Evolutionary conservation across 805 yeast species (phyloP).

Genomic region (Isabelozyma gotoi): DNA sequence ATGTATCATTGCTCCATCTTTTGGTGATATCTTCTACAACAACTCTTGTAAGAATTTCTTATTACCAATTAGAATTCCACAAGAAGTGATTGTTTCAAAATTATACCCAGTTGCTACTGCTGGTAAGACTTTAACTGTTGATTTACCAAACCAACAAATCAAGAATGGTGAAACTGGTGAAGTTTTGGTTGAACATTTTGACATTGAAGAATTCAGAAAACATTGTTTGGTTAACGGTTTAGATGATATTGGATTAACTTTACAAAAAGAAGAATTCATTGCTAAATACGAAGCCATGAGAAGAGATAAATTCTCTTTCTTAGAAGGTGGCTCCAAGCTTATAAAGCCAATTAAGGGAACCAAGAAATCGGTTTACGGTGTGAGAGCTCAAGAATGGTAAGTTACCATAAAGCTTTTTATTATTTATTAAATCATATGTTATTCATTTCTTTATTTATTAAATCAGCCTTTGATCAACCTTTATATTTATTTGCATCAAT

Average conservation of each 20-base stretch:
- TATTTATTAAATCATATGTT: neutral
- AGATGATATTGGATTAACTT: slow-evolving; percentile 94
- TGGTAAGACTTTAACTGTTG: slow-evolving; percentile 73
- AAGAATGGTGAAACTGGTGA: slow-evolving; percentile 57
- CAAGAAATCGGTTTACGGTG: slow-evolving; percentile 66
- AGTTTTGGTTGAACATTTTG: slow-evolving; percentile 78
- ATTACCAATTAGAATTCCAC: slow-evolving; percentile 88
- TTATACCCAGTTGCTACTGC: slow-evolving; percentile 77
- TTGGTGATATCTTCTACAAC: slow-evolving; percentile 97
- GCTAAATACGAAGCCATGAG: slow-evolving; percentile 72
- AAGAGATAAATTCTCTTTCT: slow-evolving; percentile 80
- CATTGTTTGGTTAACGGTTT: slow-evolving; percentile 93
- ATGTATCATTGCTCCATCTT: slow-evolving; percentile 95
- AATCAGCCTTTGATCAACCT: too few relatives aligned
- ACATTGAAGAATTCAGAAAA: slow-evolving; percentile 87
- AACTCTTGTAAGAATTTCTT: slow-evolving; percentile 96
- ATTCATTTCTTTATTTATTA: neutral
- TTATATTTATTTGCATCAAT: neutral
- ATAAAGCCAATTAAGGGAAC: slow-evolving; percentile 66
- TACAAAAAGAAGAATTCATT: slow-evolving; percentile 83
- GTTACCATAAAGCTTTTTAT: neutral
- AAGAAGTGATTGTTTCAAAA: slow-evolving; percentile 66
- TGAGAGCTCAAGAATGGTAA: slow-evolving; percentile 75
- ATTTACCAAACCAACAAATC: slow-evolving; percentile 84
- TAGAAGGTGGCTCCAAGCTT: slow-evolving; percentile 82